These are phyloP conservation scores for Epithele typhae DNA, from an alignment of 768 basidiomycete genomes.

Conservation along the genomic window DNA sequence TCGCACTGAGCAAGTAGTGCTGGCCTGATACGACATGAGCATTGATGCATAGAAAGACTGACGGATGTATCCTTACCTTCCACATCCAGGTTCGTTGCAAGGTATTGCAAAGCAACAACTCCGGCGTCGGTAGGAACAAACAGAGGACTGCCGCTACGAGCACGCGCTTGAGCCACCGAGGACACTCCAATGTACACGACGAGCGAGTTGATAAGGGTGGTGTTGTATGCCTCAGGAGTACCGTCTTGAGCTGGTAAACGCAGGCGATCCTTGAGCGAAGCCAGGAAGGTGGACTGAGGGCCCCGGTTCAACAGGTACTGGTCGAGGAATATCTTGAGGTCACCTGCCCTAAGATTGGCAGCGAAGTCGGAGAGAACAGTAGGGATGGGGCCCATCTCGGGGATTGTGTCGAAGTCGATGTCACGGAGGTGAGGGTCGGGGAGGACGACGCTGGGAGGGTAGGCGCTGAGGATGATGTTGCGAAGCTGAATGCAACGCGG, in stretches of 20 bases:
- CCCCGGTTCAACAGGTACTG: constrained; percentile 80
- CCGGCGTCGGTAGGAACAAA: constrained; percentile 84
- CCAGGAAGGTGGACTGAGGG: constrained; percentile 56
- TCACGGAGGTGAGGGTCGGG: constrained; percentile 85
- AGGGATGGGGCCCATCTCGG: constrained; percentile 92
- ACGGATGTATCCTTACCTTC: constrained; percentile 61
- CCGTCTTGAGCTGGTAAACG: constrained; percentile 45
- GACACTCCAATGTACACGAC: constrained; percentile 97
- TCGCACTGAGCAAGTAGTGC: constrained; percentile 90
- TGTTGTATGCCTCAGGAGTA: constrained; percentile 67
- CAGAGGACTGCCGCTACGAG: constrained; percentile 72
- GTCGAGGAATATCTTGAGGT: constrained; percentile 77
- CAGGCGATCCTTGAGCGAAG: constrained; percentile 77
- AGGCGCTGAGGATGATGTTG: constrained; percentile 95
- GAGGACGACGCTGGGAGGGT: constrained; percentile 74
- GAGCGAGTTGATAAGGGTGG: constrained; percentile 87
- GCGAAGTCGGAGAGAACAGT: constrained; percentile 90
- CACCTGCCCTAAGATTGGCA: constrained; percentile 72
- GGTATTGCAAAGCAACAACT: constrained; percentile 77
- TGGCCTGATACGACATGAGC: constrained; percentile 54
- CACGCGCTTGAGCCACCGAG: constrained; percentile 85
- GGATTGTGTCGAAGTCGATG: constrained; percentile 66
- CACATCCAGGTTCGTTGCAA: constrained; percentile 79
- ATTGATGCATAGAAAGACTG: no score
- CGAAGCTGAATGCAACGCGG: constrained; percentile 91